phyloP scores from a whole-genome alignment of 768 basidiomycete genomes.

The Boletus fagicola region DNA sequence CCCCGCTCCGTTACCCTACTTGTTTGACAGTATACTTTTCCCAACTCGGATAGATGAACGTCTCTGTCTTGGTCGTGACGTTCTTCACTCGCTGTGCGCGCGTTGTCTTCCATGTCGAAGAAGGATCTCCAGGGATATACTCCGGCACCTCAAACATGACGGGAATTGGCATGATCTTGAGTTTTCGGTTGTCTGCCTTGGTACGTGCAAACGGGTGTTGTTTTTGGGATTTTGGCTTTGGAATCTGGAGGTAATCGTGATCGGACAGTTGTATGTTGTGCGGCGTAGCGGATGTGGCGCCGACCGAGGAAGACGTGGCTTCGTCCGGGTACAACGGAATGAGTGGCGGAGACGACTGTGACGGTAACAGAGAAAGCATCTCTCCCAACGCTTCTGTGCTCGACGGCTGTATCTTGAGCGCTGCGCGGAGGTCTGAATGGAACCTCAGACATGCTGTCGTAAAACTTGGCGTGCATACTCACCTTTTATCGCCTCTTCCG shows the following conservation, averaged over 20 bases:
- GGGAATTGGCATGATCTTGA: conserved; percentile 52
- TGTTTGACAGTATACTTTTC: conserved; percentile 58
- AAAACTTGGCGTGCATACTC: background rate
- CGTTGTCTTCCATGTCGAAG: conserved; percentile 29
- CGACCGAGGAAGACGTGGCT: conserved; percentile 30
- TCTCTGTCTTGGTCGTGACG: conserved; percentile 40
- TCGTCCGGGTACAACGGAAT: conserved; percentile 17
- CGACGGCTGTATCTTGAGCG: conserved; percentile 60
- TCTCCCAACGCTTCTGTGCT: conserved; percentile 63
- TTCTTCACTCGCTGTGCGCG: conserved; percentile 27
- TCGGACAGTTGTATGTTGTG: conserved; percentile 15
- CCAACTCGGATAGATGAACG: conserved; percentile 59
- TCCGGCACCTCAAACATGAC: conserved; percentile 39
- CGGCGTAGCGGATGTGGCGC: conserved; percentile 18
- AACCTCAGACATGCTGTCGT: background rate
- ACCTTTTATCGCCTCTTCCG: conserved; percentile 64
- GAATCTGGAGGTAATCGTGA: conserved; percentile 37
- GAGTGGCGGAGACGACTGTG: conserved; percentile 14
- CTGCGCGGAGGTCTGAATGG: conserved; percentile 55
- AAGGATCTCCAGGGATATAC: conserved; percentile 18
- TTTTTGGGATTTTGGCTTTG: conserved; percentile 43
- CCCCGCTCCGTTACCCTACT: conserved; percentile 13
- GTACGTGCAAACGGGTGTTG: conserved; percentile 53
- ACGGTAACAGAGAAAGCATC: conserved; percentile 41
- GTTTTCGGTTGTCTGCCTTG: conserved; percentile 48